Conservation (phyloP, 1,284 basidiomycete genomes). For the Peniophora sp. region DNA sequence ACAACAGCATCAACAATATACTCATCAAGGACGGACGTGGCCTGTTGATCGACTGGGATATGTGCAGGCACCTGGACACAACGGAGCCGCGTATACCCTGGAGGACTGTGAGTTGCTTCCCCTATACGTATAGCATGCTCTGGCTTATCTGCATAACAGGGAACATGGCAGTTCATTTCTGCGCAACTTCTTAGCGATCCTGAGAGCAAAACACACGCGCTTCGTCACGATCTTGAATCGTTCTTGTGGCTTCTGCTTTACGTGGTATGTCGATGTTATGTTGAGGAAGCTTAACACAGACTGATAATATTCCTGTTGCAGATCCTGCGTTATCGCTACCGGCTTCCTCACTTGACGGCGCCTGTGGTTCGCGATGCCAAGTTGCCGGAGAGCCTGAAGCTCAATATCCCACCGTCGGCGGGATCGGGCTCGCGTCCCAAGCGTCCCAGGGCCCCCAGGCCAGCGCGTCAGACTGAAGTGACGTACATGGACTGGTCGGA, state of each 20-base stretch:
- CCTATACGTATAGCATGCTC: neutral
- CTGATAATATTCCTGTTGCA: too few relatives aligned
- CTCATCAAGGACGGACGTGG: neutral
- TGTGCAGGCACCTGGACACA: neutral
- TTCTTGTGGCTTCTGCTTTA: conserved; percentile 1
- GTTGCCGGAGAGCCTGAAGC: too few relatives aligned
- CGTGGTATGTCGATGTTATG: too few relatives aligned
- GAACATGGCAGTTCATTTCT: neutral
- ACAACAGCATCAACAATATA: neutral
- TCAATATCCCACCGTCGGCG: too few relatives aligned
- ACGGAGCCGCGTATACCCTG: neutral
- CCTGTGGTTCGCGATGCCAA: too few relatives aligned
- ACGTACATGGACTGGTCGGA: too few relatives aligned
- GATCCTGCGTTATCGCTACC: too few relatives aligned
- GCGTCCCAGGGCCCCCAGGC: too few relatives aligned
- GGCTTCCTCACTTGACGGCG: too few relatives aligned
- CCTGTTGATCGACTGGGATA: neutral
- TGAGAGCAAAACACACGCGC: neutral
- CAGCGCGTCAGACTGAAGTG: too few relatives aligned
- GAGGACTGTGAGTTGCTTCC: neutral
- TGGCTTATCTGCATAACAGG: neutral
- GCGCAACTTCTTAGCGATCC: neutral
- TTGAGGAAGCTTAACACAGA: too few relatives aligned
- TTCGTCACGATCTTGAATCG: neutral
- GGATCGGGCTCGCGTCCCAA: too few relatives aligned